Evolutionary conservation across 2,329 filamentous ascomycete genomes (phyloP), one percentile per base, ranked within the genome.

Genomic region (Volutella citrinella): DNA sequence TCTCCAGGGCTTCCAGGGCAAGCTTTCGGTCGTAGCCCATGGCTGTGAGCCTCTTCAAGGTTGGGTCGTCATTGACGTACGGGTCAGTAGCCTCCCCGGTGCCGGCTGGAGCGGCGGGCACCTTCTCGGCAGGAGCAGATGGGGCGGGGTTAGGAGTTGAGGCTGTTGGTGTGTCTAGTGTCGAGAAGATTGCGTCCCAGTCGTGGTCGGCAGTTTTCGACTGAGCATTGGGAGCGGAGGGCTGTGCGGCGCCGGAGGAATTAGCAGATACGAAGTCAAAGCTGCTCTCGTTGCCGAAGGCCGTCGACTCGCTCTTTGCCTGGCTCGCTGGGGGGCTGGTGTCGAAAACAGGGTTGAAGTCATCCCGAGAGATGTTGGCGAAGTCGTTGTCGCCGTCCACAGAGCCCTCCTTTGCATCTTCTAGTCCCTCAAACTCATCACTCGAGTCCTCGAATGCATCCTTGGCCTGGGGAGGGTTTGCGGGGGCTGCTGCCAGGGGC

Each of bases 171-270:
- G 74, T 75, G 49, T 91, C 85, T 7, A 95, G 69, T 17, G 83
- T 82, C 3, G 87, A 84, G 64, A 97, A 97, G 35, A 97, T 87
- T 23, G 88, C 85, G 54, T 97, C 91, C 93, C 93, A 97, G 59
- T 97, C 91, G 49, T 94, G 85, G 20, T 76, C 74, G 1, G 65
- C 49, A 18, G 61, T 56, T 40, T 67, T 61, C 30, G 56, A 61
- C 26, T 62, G 46, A 27, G 59, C 56, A 29, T 60, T 55, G 38
- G 65, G 57, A 30, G 64, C 64, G 31, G 68, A 64, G 38, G 70
- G 45, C 14, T 59, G 44, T 26, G 54, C 46, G 27, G 55, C 53
- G 20, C 51, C 48, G 30, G 52, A 51, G 7, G 61, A 54, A 42
- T 47, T 56, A 34, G 60, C 53, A 33, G 65, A 69, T 29, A 70